Evolutionary conservation across 1,139 yeast species (phyloP).

Genomic region (Blastobotrys buckinghamii): DNA sequence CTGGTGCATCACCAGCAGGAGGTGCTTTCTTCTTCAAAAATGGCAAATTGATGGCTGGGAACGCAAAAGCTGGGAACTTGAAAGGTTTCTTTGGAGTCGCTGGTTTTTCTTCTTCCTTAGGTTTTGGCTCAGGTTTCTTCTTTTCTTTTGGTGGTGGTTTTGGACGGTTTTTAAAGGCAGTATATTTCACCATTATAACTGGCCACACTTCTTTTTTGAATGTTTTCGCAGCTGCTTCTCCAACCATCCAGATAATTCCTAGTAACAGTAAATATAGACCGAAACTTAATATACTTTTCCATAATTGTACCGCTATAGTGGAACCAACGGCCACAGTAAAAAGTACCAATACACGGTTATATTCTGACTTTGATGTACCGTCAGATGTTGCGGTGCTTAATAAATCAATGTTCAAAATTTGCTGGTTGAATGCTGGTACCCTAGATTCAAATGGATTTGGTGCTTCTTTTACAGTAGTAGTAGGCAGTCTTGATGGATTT

Average conservation of each 20-base stretch:
- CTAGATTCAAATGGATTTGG: neutral
- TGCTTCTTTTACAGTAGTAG: neutral
- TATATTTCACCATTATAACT: neutral
- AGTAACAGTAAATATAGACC: neutral
- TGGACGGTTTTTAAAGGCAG: neutral
- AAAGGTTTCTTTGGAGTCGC: neutral
- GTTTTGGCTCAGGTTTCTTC: too few species aligned
- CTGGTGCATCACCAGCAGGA: too few species aligned
- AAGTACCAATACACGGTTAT: slow-evolving; percentile 1
- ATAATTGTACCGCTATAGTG: slow-evolving; percentile 6
- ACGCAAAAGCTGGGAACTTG: neutral
- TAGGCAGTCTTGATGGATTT: too few species aligned
- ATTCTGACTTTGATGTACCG: neutral
- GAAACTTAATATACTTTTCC: slow-evolving; percentile 2
- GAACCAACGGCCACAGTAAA: slow-evolving; percentile 5
- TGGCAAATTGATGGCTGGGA: slow-evolving; percentile 1
- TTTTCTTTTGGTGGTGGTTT: neutral
- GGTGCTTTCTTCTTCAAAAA: slow-evolving; percentile 5
- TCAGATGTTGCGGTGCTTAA: neutral
- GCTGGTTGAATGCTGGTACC: neutral
- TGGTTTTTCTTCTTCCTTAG: too few species aligned
- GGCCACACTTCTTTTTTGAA: slow-evolving; percentile 4
- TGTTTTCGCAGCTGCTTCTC: neutral
- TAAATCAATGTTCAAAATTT: neutral
- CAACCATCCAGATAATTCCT: neutral